Conservation (phyloP, 306 rosid species). For the Nissolia schottii region DNA sequence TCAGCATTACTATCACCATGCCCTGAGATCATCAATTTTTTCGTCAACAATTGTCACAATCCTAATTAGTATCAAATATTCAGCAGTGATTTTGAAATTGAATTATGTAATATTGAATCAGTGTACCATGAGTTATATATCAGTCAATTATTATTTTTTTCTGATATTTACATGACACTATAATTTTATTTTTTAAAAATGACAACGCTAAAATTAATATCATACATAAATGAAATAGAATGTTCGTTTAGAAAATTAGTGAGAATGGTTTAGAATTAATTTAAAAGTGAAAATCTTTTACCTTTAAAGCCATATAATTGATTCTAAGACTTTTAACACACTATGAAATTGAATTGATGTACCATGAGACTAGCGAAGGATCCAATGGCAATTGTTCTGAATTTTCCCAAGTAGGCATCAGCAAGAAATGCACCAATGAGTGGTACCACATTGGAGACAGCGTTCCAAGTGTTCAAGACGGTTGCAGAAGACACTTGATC, state of each 20-base stretch:
- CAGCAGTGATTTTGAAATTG: neutral
- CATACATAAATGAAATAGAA: no score
- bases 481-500: slow-evolving; percentile 50
- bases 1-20: slow-evolving; percentile 45
- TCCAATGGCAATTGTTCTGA: slow-evolving; percentile 28
- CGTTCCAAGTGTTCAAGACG: slow-evolving; percentile 38
- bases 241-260: no score
- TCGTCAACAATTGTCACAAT: neutral
- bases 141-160: no score
- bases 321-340: no score
- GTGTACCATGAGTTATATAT: no score
- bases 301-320: no score
- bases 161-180: no score
- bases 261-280: no score
- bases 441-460: slow-evolving; percentile 27
- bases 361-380: slow-evolving; percentile 43
- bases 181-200: no score
- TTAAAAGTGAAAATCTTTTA: no score
- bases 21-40: slow-evolving; percentile 43
- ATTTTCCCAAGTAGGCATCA: slow-evolving; percentile 45
- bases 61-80: neutral
- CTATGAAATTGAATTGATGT: neutral
- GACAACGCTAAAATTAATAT: no score
- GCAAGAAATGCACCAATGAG: slow-evolving; percentile 43
- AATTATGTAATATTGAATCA: no score